phyloP scores from a whole-genome alignment of 2,329 filamentous ascomycete genomes.

The Trichophyton verrucosum region DNA sequence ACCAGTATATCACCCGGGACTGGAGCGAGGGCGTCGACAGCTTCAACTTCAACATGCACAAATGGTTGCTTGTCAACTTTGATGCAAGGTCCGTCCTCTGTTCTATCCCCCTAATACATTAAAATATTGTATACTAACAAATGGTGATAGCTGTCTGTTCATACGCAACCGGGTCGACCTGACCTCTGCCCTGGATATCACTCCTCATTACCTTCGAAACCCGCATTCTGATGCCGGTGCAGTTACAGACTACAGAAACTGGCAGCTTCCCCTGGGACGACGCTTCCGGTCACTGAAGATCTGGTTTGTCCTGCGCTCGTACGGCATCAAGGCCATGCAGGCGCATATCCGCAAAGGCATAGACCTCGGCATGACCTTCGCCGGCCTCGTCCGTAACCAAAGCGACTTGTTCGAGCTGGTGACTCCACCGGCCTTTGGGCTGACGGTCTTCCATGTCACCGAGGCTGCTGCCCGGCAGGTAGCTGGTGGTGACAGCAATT shows the following conservation, averaged over 20 bases:
- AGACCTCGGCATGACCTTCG: constrained; percentile 57
- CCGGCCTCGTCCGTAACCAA: constrained; percentile 44
- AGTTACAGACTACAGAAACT: constrained; percentile 91
- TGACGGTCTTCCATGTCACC: constrained; percentile 62
- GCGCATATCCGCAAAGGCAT: constrained; percentile 60
- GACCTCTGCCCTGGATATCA: constrained; percentile 66
- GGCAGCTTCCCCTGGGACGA: constrained; percentile 87
- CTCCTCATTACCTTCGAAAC: constrained; percentile 72
- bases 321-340: constrained; percentile 64
- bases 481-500: background rate
- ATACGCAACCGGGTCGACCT: constrained; percentile 63
- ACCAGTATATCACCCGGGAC: constrained; percentile 53
- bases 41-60: constrained; percentile 94
- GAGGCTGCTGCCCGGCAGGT: constrained; percentile 22
- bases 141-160: constrained; percentile 57
- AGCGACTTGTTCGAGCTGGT: constrained; percentile 64
- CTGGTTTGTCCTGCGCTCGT: constrained; percentile 84
- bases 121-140: background rate
- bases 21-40: constrained; percentile 59
- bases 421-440: constrained; percentile 60
- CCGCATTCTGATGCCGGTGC: constrained; percentile 65
- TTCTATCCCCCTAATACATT: constrained; percentile 7
- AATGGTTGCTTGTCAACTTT: constrained; percentile 92
- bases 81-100: constrained; percentile 43
- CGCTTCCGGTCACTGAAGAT: constrained; percentile 83